Evolutionary conservation across 2,329 filamentous ascomycete species (phyloP).

Genomic region (Ceratocystis ficicola): DNA sequence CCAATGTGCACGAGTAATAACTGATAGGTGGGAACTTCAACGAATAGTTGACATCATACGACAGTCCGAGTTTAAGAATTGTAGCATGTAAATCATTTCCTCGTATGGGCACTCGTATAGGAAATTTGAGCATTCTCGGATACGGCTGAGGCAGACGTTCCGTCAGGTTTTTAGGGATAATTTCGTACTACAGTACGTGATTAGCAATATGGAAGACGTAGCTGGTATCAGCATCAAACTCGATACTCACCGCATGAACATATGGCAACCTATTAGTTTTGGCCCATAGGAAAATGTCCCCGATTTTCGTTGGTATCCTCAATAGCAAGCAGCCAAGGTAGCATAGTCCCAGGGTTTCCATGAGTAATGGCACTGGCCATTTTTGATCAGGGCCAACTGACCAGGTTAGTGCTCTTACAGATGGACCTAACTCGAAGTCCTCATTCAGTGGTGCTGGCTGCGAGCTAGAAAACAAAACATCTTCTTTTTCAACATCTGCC

Average conservation of each 20-base stretch:
- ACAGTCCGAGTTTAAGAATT: slow-evolving; percentile 48
- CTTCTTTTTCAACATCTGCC: slow-evolving; percentile 7
- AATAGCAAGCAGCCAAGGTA: slow-evolving; percentile 69
- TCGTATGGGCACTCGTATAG: slow-evolving; percentile 33
- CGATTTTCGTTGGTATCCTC: slow-evolving; percentile 61
- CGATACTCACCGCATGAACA: slow-evolving; percentile 47
- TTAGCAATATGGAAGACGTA: slow-evolving; percentile 14
- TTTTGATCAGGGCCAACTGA: slow-evolving; percentile 34
- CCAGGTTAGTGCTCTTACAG: slow-evolving; percentile 34
- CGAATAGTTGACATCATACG: slow-evolving; percentile 55
- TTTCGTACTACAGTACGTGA: slow-evolving; percentile 36
- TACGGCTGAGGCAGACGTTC: slow-evolving; percentile 52
- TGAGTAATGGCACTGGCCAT: slow-evolving; percentile 51
- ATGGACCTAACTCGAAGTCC: slow-evolving; percentile 24
- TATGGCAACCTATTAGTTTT: slow-evolving; percentile 58
- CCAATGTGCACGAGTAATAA: slow-evolving; percentile 51
- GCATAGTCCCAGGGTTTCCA: slow-evolving; percentile 65
- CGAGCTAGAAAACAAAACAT: slow-evolving; percentile 28
- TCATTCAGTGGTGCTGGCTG: slow-evolving; percentile 26
- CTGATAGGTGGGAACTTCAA: slow-evolving; percentile 65
- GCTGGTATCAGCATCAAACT: not conserved
- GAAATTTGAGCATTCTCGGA: slow-evolving; percentile 45
- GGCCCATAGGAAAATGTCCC: slow-evolving; percentile 59
- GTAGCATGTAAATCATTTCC: slow-evolving; percentile 51
- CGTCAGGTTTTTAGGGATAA: slow-evolving; percentile 51